A percentile compares a stretch with the other conserved stretches of the same genome.
Conservation (phyloP, 2,329 filamentous ascomycete species). For the Diaporthe sp. region DNA sequence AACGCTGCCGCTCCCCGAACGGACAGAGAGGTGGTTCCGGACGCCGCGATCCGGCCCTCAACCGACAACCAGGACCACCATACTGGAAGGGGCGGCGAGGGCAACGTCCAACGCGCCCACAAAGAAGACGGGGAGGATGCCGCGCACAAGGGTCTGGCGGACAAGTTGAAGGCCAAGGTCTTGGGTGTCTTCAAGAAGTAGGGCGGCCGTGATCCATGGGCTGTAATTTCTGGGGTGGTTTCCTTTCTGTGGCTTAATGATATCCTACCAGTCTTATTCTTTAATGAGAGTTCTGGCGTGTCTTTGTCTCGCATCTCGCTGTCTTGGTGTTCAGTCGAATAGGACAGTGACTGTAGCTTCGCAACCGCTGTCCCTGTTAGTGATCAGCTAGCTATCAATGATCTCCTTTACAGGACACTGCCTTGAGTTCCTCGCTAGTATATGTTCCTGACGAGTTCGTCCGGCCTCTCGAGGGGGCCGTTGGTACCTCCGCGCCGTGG, state of each 20-base stretch:
- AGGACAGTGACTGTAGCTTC: not conserved
- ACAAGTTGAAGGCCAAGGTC: constrained; percentile 71
- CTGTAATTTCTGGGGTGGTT: not conserved
- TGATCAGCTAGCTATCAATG: not conserved
- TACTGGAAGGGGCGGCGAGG: constrained; percentile 72
- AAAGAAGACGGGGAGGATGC: constrained; percentile 46
- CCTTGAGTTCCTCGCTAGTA: no score
- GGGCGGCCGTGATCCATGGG: not conserved
- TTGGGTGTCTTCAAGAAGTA: constrained; percentile 65
- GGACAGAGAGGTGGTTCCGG: constrained; percentile 68
- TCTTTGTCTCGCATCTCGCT: fast-evolving
- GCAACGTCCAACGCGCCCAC: constrained; percentile 63
- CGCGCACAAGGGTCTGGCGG: constrained; percentile 62
- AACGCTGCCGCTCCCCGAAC: constrained; percentile 55
- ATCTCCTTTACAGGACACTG: not conserved
- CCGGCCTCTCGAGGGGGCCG: no score
- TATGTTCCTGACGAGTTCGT: fast-evolving
- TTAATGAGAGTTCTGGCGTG: not conserved
- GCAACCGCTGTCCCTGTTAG: not conserved
- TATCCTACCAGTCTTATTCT: constrained; percentile 2
- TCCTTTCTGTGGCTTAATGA: constrained; percentile 19
- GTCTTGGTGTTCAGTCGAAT: not conserved
- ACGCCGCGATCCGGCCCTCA: constrained; percentile 64
- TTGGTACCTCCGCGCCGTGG: not conserved
- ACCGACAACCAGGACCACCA: constrained; percentile 66